Conservation (phyloP, 352 stramenopile genomes). For the Globisporangium parvum region DNA sequence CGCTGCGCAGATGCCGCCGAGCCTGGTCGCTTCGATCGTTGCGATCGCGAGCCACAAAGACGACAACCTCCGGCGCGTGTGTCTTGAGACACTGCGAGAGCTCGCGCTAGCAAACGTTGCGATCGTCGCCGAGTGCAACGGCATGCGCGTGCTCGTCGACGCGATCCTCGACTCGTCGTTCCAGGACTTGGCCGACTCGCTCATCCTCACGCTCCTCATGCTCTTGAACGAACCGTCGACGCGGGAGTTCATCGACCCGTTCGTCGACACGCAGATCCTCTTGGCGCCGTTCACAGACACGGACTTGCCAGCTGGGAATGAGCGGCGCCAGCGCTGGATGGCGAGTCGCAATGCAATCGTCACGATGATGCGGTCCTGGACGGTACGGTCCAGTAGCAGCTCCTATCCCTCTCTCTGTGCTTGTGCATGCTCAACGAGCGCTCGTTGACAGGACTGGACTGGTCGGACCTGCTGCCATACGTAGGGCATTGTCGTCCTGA, state of each 20-base stretch:
- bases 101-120: constrained; percentile 74
- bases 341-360: constrained; percentile 87
- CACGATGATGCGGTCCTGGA: constrained; percentile 89
- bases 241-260: constrained; percentile 83
- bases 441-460: no score
- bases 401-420: neutral
- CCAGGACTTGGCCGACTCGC: constrained; percentile 78
- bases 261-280: constrained; percentile 82
- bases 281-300: constrained; percentile 87
- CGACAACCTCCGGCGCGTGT: constrained; percentile 85
- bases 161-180: constrained; percentile 86
- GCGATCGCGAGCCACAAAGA: constrained; percentile 86
- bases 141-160: constrained; percentile 78
- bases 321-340: constrained; percentile 85
- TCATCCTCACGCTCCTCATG: constrained; percentile 81
- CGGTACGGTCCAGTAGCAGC: constrained; percentile 22
- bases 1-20: constrained; percentile 72
- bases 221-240: constrained; percentile 82
- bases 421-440: neutral
- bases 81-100: constrained; percentile 80
- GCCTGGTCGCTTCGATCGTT: constrained; percentile 75
- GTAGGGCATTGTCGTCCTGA: constrained; percentile 79
- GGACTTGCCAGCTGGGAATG: constrained; percentile 74
- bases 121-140: constrained; percentile 81
- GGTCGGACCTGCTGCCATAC: neutral